These are phyloP conservation scores for Pythium dissotocum DNA, from an alignment of 352 stramenopile species.

Conservation along the genomic window DNA sequence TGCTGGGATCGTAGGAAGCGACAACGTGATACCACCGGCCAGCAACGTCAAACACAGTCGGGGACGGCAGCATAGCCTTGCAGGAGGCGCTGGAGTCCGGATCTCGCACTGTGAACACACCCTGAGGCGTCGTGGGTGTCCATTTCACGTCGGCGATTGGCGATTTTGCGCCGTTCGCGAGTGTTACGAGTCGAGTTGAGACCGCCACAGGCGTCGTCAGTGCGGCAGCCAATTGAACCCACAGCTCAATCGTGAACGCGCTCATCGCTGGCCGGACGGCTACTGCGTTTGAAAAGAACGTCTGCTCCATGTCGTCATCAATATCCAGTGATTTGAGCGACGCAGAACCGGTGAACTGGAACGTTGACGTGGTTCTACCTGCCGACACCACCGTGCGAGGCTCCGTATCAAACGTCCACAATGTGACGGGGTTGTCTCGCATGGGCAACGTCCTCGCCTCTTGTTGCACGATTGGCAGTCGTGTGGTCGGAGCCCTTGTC, in stretches of 20 bases:
- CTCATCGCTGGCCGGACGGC: constrained; percentile 46
- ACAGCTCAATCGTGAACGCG: constrained; percentile 69
- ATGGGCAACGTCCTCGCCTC: constrained; percentile 55
- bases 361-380: constrained; percentile 5
- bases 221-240: constrained; percentile 32
- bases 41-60: constrained; percentile 1
- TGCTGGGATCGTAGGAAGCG: constrained; percentile 53
- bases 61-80: background rate
- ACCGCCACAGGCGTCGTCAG: background rate
- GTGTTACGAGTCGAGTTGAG: constrained; percentile 9
- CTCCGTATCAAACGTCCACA: constrained; percentile 61
- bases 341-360: constrained; percentile 16
- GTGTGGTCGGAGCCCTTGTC: constrained; percentile 36
- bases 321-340: constrained; percentile 34
- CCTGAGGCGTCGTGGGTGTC: constrained; percentile 7
- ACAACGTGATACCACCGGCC: constrained; percentile 57
- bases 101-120: constrained; percentile 24
- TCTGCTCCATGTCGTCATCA: constrained; percentile 45
- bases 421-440: constrained; percentile 56
- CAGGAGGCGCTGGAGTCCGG: constrained; percentile 12
- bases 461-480: constrained; percentile 49
- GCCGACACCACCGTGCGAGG: background rate
- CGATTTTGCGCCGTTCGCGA: background rate
- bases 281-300: constrained; percentile 57
- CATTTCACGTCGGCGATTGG: constrained; percentile 23